A percentile compares a stretch with the other conserved stretches of the same genome.
phyloP scores from a whole-genome alignment of 2,329 filamentous ascomycete genomes.

The Acarospora socialis region DNA sequence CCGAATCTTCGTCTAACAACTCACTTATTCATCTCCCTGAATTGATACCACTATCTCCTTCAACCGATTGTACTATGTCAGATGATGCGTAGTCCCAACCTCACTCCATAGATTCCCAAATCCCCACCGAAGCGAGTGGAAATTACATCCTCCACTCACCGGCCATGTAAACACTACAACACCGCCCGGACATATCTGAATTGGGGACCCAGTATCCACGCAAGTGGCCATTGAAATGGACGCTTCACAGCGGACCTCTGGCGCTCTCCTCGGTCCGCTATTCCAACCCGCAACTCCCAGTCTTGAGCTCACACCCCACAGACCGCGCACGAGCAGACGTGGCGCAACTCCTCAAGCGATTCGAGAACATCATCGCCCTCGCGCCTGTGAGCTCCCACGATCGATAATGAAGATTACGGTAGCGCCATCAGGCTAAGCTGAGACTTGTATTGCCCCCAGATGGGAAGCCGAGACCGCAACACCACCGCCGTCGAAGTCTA shows the following conservation, averaged over 20 bases:
- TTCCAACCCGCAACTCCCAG: slow-evolving; percentile 3
- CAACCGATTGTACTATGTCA: no score
- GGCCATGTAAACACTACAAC: not conserved
- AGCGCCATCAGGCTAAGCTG: not conserved
- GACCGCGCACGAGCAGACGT: slow-evolving; percentile 32
- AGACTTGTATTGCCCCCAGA: slow-evolving; percentile 23
- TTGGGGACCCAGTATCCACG: no score
- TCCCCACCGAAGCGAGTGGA: slow-evolving; percentile 4
- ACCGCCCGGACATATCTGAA: not conserved
- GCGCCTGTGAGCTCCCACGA: slow-evolving; percentile 27
- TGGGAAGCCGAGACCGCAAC: slow-evolving; percentile 37
- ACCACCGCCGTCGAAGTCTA: slow-evolving; percentile 43
- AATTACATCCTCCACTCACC: not conserved
- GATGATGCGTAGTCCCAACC: no score
- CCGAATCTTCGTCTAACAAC: no score
- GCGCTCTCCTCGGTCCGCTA: slow-evolving; percentile 10
- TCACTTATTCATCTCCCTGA: no score
- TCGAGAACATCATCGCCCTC: slow-evolving; percentile 41
- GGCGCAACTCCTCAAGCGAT: slow-evolving; percentile 35
- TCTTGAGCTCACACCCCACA: slow-evolving; percentile 15
- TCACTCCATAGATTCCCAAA: not conserved
- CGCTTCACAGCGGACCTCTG: slow-evolving; percentile 12
- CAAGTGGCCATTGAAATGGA: slow-evolving; percentile 9
- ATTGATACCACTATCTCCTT: no score
- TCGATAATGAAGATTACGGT: not conserved